Evolutionary conservation across 768 basidiomycete species (phyloP).

Genomic region (Termitomyces sp.): DNA sequence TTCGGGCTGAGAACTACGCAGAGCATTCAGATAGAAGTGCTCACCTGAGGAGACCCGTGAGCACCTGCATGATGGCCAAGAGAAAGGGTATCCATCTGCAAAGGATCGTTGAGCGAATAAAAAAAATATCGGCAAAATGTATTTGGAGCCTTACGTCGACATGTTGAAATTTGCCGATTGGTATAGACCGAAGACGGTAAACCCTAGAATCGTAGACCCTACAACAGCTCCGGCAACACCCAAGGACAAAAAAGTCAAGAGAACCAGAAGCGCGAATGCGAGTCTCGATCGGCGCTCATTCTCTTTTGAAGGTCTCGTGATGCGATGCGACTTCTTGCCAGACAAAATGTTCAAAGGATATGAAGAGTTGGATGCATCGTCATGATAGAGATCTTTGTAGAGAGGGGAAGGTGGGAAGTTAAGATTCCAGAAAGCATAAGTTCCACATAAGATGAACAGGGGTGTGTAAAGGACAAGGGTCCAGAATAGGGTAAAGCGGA

Average conservation of each 20-base stretch:
- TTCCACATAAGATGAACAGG: constrained; percentile 41
- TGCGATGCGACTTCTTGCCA: constrained; percentile 5
- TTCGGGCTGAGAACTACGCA: background rate
- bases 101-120: background rate
- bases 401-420: constrained; percentile 35
- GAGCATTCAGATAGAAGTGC: background rate
- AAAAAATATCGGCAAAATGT: constrained; percentile 2
- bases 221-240: constrained; percentile 41
- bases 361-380: background rate
- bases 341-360: constrained; percentile 10
- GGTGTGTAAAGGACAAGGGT: constrained; percentile 45
- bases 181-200: constrained; percentile 38
- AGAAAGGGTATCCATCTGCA: constrained; percentile 42
- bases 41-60: constrained; percentile 37
- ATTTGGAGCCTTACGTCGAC: constrained; percentile 36
- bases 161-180: constrained; percentile 40
- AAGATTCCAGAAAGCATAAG: constrained; percentile 47
- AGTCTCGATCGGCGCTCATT: constrained; percentile 40
- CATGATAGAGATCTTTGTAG: constrained; percentile 1
- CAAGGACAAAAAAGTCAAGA: constrained; percentile 33
- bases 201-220: constrained; percentile 41
- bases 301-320: constrained; percentile 14
- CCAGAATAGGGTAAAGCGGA: constrained; percentile 51
- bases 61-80: constrained; percentile 35
- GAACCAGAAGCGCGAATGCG: constrained; percentile 40